Evolutionary conservation across 805 yeast species (phyloP).

Genomic region (Barnettozyma botsteinii): DNA sequence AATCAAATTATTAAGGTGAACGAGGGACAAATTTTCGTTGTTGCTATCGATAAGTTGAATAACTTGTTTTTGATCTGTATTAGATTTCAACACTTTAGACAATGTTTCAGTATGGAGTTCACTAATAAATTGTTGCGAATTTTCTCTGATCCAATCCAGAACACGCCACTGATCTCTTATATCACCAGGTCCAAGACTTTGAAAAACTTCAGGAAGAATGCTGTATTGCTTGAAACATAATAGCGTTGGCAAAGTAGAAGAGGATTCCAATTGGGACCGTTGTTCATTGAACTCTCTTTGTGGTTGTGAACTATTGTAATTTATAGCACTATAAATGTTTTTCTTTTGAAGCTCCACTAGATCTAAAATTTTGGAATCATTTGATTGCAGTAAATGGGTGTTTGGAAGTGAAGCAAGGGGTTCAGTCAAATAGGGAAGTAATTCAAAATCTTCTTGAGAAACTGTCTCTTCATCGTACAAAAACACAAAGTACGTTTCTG

Average conservation of each 20-base stretch:
- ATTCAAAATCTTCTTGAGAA: conserved; percentile 55
- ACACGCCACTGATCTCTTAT: conserved; percentile 46
- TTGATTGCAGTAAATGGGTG: conserved; percentile 46
- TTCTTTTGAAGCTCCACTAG: conserved; percentile 37
- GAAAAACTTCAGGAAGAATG: conserved; percentile 46
- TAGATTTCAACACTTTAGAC: not conserved
- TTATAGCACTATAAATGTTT: conserved; percentile 33
- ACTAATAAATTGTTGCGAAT: conserved; percentile 44
- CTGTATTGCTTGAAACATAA: conserved; percentile 55
- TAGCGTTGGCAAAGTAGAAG: conserved; percentile 58
- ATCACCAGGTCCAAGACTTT: conserved; percentile 59
- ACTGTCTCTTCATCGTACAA: conserved; percentile 44
- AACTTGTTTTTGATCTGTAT: conserved; percentile 5
- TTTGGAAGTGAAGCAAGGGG: conserved; percentile 55
- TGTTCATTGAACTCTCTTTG: conserved; percentile 36
- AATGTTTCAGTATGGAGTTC: conserved; percentile 35
- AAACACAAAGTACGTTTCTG: conserved; percentile 49
- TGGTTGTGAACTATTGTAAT: conserved; percentile 34
- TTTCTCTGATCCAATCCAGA: conserved; percentile 40
- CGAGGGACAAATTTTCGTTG: conserved; percentile 20
- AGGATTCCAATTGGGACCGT: conserved; percentile 43
- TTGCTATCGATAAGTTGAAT: conserved; percentile 15
- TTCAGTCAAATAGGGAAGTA: conserved; percentile 56
- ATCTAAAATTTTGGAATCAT: conserved; percentile 35
- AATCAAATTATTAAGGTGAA: conserved; percentile 19